Base-by-base conservation (phyloP, 202 grass and related monocot species). In the Setaria italica region DNA sequence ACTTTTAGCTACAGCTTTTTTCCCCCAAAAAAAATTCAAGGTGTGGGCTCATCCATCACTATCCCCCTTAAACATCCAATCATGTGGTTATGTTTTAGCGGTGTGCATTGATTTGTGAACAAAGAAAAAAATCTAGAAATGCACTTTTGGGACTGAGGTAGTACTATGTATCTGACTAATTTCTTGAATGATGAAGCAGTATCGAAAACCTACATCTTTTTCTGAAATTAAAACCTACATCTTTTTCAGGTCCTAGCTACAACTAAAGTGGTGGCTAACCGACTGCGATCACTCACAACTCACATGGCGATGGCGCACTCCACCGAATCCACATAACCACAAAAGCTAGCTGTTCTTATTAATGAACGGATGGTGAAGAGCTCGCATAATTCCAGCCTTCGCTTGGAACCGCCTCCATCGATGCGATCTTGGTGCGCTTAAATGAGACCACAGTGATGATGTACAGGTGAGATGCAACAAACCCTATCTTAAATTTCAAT, bases 341-440 rank as follows among this genome's bases (percentile, higher is more conserved):
- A 57, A 54, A 43, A 45, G 20, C 20, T 54, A 70, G 33, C 20
- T 54, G 62, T 4, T 78, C 25, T 20, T 20, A 29, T 85, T 76
- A 75, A 81, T 81, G 49, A n/a, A 67, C 63, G 41, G 62, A 77
- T 89, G 29, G 59, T 5, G 39, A 77, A 72, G 47, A 13, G 39
- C 57, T 39, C 25, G 57, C 34, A 71, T 82, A 46, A 77, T 74
- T 64, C 60, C 62, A 11, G 9, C 13, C 10, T 37, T 78, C 2
- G 62, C 62, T 5, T 60, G 63, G 78, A 70, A 62, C 32, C 60
- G 33, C 50, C 12, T 54, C 49, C 17, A 77, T 77, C 51, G 60
- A 74, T 87, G 70, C 64, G 34, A 43, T 58, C 41, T 54, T 74
- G 80, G 58, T 74, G 84, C 11, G 60, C 42, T 83, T 90, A 72